phyloP scores from a whole-genome alignment of 2,329 filamentous ascomycete species.

The Colletotrichum cereale region DNA sequence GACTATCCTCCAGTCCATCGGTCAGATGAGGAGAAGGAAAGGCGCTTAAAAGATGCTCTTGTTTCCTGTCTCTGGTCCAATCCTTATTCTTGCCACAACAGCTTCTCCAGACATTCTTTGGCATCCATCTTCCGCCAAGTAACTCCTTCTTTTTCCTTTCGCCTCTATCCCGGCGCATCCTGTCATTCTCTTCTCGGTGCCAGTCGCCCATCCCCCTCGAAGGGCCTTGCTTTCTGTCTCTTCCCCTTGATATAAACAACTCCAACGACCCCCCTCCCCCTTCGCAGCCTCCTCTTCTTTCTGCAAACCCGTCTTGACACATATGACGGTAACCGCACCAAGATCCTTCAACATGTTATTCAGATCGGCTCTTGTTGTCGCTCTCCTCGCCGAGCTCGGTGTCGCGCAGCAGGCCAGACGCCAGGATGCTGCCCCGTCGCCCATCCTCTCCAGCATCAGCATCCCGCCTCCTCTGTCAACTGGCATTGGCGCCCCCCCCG shows the following conservation, averaged over 20 bases:
- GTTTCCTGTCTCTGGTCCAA: conserved; percentile 19
- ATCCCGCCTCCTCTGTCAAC: conserved; percentile 26
- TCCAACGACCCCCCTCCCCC: background rate
- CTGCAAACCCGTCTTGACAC: conserved; percentile 15
- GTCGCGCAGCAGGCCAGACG: conserved; percentile 33
- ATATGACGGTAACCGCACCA: conserved; percentile 1
- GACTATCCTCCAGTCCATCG: background rate
- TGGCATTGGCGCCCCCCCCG: conserved; percentile 12
- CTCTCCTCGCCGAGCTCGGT: conserved; percentile 36
- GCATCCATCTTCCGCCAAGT: conserved; percentile 27
- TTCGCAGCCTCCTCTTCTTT: conserved; percentile 15
- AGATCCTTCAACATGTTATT: conserved; percentile 38
- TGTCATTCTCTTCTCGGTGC: conserved; percentile 40
- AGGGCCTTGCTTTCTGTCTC: conserved; percentile 38
- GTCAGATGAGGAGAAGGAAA: background rate
- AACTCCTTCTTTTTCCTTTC: conserved; percentile 22
- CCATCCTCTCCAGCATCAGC: conserved; percentile 32
- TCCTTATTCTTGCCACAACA: conserved; percentile 25
- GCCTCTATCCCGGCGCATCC: conserved; percentile 28
- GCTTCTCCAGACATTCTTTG: conserved; percentile 32
- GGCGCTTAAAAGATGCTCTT: conserved; percentile 32
- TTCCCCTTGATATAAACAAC: conserved; percentile 26
- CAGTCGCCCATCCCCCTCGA: conserved; percentile 39
- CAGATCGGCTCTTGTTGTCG: conserved; percentile 25
- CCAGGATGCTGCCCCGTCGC: conserved; percentile 20